Evolutionary conservation across 306 rosid genomes (phyloP), one percentile per base, ranked within the genome.

Genomic region (Oxytropis ochrocephala): DNA sequence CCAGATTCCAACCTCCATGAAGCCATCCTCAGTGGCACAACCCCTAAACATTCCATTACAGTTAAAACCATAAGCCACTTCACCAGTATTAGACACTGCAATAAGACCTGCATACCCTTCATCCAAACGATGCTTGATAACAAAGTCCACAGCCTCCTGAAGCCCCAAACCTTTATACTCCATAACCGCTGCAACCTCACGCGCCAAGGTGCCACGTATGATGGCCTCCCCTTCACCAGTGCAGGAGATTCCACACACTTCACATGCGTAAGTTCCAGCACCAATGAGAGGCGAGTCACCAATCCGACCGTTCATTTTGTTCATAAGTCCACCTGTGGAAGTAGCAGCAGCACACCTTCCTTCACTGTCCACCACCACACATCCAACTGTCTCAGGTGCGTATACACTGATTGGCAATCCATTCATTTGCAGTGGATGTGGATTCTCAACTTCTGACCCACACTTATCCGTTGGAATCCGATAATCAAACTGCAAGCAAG

Each of bases 191-290:
- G 79, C 91, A 16, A 91, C 97, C 71, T 91, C 99, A 24, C 99
- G 89, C 8, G 97, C 99, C 75, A 95, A 61, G 0, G 99, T 94
- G 4, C 89, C 92, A 0, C 97, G 94, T 38, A 94, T 94, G 83
- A 94, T 94, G 0, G 99, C 99, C 70, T 94, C 99, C 0, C 99
- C 99, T 39, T 94, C 99, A 1, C 99, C 99, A 0, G 99, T 91
- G 86, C 99, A 91, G 2, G 99, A 94, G 0, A 94, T 96, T 52
- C 97, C 99, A 38, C 97, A 89, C 2, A 91, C 9, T 32, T 84
- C 70, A 57, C 99, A 84, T 6, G 99, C 99, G 78, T 91, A 94
- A 0, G 99, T 94, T 5, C 97, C 99, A 0, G 95, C 92, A 0
- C 99, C 99, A 4, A 91, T 95, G 5, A 95, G 46, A 0, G 99